Conservation (phyloP, 805 yeast species). For the Crinitomyces ghanaensis region DNA sequence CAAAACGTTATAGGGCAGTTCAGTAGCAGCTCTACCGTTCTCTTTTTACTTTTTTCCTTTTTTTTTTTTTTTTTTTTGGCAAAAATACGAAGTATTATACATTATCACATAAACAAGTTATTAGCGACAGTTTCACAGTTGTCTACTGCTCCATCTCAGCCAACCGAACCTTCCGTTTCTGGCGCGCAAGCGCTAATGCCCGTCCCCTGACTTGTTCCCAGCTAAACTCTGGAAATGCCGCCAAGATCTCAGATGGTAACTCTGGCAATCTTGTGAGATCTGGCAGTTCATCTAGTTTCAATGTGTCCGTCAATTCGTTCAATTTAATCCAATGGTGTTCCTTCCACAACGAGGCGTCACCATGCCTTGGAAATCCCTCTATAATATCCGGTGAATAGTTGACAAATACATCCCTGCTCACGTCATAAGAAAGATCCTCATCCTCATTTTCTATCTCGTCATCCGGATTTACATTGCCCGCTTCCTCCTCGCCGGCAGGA, state of each 20-base stretch:
- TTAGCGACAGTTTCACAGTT: too few relatives aligned
- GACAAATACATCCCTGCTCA: too few relatives aligned
- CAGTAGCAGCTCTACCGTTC: too few relatives aligned
- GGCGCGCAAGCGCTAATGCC: constrained; percentile 11
- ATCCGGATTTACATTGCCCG: background rate
- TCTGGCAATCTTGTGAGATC: constrained; percentile 8
- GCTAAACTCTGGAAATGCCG: constrained; percentile 6
- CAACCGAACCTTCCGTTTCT: background rate
- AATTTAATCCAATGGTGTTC: constrained; percentile 8
- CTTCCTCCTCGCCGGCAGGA: background rate
- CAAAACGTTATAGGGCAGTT: too few relatives aligned
- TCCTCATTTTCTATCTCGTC: too few relatives aligned
- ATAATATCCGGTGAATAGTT: background rate
- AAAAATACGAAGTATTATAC: too few relatives aligned
- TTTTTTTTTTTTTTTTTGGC: too few relatives aligned
- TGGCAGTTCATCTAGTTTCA: constrained; percentile 1
- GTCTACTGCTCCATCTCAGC: too few relatives aligned
- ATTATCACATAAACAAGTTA: too few relatives aligned
- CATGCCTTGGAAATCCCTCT: background rate
- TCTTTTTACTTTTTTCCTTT: too few relatives aligned
- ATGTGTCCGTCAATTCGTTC: constrained; percentile 1
- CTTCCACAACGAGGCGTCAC: constrained; percentile 5
- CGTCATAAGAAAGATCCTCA: too few relatives aligned
- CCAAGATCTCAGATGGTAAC: constrained; percentile 6
- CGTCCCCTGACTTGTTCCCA: constrained; percentile 7